phyloP scores from a whole-genome alignment of 495 filamentous ascomycete species.

The Penicillium angulare region DNA sequence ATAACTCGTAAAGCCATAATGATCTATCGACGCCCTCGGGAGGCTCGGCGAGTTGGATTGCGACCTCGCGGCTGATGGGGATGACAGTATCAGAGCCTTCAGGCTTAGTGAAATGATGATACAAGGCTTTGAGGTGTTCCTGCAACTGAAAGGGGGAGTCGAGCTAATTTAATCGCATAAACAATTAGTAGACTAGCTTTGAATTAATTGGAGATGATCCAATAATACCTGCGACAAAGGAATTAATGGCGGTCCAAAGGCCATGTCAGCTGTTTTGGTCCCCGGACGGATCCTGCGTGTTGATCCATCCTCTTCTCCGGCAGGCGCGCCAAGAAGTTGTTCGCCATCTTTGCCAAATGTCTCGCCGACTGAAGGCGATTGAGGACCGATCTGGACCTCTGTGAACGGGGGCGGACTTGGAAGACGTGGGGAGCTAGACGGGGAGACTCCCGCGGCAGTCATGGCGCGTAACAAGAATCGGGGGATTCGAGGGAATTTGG shows the following conservation, averaged over 20 bases:
- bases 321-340: constrained; percentile 34
- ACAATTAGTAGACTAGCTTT: no score
- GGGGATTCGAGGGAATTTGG: neutral
- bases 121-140: constrained; percentile 91
- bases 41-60: constrained; percentile 68
- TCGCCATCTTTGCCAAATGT: constrained; percentile 41
- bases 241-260: constrained; percentile 82
- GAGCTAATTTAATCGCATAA: no score
- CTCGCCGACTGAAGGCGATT: constrained; percentile 67
- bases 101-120: constrained; percentile 72
- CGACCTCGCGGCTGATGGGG: constrained; percentile 72
- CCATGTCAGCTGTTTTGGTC: constrained; percentile 86
- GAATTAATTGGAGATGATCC: neutral
- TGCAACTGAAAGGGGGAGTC: constrained; percentile 98
- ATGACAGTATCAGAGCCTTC: constrained; percentile 52
- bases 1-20: constrained; percentile 97
- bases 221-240: constrained; percentile 74
- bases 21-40: constrained; percentile 77
- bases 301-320: constrained; percentile 61
- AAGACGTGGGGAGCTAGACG: constrained; percentile 79
- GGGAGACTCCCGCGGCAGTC: constrained; percentile 57
- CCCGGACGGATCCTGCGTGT: constrained; percentile 87
- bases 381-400: constrained; percentile 84
- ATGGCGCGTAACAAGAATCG: constrained; percentile 28
- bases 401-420: constrained; percentile 87